Evolutionary conservation across 2,329 filamentous ascomycete species (phyloP), one percentile per base, ranked within the genome.

Genomic region (Aspergillus tamarii): DNA sequence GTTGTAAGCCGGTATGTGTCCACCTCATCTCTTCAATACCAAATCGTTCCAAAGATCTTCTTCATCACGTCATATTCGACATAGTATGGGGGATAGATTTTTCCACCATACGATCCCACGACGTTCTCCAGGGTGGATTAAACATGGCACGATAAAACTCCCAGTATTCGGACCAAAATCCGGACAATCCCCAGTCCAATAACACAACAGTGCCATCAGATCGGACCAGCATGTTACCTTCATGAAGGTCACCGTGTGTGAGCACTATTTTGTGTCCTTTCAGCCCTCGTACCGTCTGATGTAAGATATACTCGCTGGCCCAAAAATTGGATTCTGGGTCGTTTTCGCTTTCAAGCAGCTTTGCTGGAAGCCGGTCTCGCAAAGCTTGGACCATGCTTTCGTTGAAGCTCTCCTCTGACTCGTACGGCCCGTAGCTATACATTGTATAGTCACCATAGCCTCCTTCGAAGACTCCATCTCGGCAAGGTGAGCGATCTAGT

Each of bases 51-150:
- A 5, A 52, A 34, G 1, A 52, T 11, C 7, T 26, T 50, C 14
- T 52, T 52, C 48, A 52, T 52, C 28, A 52, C 48, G 16, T 52
- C 48, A 21, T 52, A 52, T 32, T 52, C 28, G 8, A 52, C 48
- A 12, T 52, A 52, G 26, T 52, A 52, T n/a, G 48, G 48, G 28
- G 28, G 5, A 52, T 34, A n/a, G 34, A 32, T 7, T 2, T 21
- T 52, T 34, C 48, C 2, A 52, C 48, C 48, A 32, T 32, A 11
- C 28, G 19, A 34, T 52, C 28, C 48, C 48, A 52, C 6, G 26
- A 34, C 1, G 26, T 52, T 10, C 28, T 21, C 48, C 48, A 52
- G 0, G 26, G 28, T 0, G 26, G 48, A 12, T 52, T 52, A 7
- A 30, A 52, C 16, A 32, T 52, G 16, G 26, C 26, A 28, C 48